A percentile compares a stretch with the other conserved stretches of the same genome.
Evolutionary conservation across 305 asterid genomes (phyloP).

Genomic region (Solanum chacoense): DNA sequence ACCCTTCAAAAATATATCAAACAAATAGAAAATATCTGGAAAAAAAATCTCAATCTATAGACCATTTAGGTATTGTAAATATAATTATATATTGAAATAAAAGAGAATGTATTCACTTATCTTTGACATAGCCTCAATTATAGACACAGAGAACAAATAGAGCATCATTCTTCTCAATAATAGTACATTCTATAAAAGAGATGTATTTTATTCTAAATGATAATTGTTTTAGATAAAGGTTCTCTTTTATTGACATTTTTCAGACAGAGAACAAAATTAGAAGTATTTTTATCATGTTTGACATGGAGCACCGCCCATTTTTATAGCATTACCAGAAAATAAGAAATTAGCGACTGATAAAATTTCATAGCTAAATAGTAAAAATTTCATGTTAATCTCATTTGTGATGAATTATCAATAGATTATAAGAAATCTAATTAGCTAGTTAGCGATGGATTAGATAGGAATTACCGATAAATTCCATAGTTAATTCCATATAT

Average conservation of each 20-base stretch:
- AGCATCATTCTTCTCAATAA: slow-evolving; percentile 2
- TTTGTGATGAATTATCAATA: background rate
- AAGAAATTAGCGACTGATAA: background rate
- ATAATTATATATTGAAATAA: background rate
- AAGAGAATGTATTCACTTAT: background rate
- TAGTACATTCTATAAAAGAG: slow-evolving; percentile 1
- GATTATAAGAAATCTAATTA: background rate
- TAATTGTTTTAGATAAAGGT: background rate
- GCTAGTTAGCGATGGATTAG: background rate
- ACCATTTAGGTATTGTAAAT: background rate
- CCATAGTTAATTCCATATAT: too few species aligned
- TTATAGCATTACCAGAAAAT: background rate
- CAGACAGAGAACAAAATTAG: background rate
- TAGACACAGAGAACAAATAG: background rate
- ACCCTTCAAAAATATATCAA: background rate
- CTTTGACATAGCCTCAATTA: background rate
- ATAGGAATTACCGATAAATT: background rate
- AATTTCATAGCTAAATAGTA: too few species aligned
- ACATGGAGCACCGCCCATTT: background rate
- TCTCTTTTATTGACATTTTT: background rate
- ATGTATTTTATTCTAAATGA: background rate
- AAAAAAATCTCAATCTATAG: background rate
- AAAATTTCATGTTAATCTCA: background rate
- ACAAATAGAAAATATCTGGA: background rate
- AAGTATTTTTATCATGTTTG: background rate